Evolutionary conservation across 2,329 filamentous ascomycete species (phyloP).

Genomic region (Xylariaceae sp.): DNA sequence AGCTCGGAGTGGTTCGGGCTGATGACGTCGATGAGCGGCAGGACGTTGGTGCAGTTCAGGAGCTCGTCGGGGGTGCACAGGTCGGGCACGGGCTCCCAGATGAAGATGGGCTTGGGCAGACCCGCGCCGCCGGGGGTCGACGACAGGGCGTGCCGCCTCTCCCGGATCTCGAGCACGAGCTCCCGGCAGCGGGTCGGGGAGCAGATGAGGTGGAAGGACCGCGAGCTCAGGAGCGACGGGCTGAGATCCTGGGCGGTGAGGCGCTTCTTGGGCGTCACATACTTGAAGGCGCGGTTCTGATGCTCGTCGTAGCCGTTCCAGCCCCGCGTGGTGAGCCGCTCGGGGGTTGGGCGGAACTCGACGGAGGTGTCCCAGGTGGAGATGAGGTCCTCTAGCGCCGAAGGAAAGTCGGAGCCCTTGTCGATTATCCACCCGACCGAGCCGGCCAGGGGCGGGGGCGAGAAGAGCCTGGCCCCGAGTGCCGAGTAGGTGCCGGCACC

Average conservation of each 20-base stretch:
- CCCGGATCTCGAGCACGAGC: slow-evolving; percentile 63
- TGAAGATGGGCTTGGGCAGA: slow-evolving; percentile 58
- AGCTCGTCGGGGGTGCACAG: slow-evolving; percentile 66
- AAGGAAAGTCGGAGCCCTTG: slow-evolving; percentile 78
- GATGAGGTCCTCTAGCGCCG: slow-evolving; percentile 54
- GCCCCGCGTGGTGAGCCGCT: slow-evolving; percentile 73
- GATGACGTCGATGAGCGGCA: slow-evolving; percentile 55
- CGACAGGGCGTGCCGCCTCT: slow-evolving; percentile 39
- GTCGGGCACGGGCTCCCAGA: slow-evolving; percentile 95
- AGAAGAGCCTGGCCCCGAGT: slow-evolving; percentile 81
- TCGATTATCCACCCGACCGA: slow-evolving; percentile 88
- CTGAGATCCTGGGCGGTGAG: slow-evolving; percentile 67
- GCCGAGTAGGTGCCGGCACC: slow-evolving; percentile 84
- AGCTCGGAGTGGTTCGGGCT: slow-evolving; percentile 85
- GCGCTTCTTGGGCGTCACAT: slow-evolving; percentile 78
- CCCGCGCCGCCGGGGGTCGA: slow-evolving; percentile 14
- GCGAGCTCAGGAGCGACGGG: slow-evolving; percentile 58
- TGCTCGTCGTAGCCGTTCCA: slow-evolving; percentile 84
- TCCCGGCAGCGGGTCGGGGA: slow-evolving; percentile 68
- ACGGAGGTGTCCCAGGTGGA: slow-evolving; percentile 69
- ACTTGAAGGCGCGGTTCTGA: slow-evolving; percentile 71
- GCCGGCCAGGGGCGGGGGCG: slow-evolving; percentile 56
- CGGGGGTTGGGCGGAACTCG: slow-evolving; percentile 56
- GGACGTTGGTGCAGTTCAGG: slow-evolving; percentile 55
- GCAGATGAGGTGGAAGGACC: slow-evolving; percentile 83